Evolutionary conservation across 73 alveolate species (phyloP).

Genomic region (Urostyla sp.): DNA sequence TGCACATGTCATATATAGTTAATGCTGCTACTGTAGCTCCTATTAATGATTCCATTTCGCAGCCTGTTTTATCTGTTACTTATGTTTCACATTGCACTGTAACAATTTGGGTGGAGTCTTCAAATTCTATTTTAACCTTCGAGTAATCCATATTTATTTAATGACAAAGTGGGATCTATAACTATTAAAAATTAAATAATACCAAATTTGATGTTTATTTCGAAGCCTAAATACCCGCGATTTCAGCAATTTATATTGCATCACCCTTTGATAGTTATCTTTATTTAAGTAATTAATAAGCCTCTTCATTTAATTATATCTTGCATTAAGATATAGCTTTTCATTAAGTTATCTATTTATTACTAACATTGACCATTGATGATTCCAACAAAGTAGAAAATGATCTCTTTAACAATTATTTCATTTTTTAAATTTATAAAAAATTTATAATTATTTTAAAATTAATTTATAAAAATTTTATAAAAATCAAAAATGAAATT

Average conservation of each 20-base stretch:
- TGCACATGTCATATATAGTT: slow-evolving; percentile 81
- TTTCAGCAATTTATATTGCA: slow-evolving; percentile 43
- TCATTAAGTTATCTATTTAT: neutral
- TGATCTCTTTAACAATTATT: too few species aligned
- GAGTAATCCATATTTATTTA: slow-evolving; percentile 20
- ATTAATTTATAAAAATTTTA: too few species aligned
- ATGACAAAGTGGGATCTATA: slow-evolving; percentile 51
- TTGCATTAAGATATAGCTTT: slow-evolving; percentile 6
- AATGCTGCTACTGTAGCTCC: slow-evolving; percentile 78
- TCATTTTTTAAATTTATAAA: too few species aligned
- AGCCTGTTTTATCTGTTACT: slow-evolving; percentile 70
- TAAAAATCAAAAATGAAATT: too few species aligned
- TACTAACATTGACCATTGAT: slow-evolving; percentile 50
- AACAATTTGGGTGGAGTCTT: neutral
- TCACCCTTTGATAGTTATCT: slow-evolving; percentile 28
- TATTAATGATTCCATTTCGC: slow-evolving; percentile 78
- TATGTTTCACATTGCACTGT: slow-evolving; percentile 2
- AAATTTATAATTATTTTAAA: too few species aligned
- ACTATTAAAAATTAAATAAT: neutral
- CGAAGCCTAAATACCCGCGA: slow-evolving; percentile 46
- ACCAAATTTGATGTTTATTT: slow-evolving; percentile 29
- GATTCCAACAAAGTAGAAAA: slow-evolving; percentile 38
- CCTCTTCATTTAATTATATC: neutral
- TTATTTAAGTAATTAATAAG: neutral
- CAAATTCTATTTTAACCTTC: neutral